These are phyloP conservation scores for Macrocybe gigantea DNA, from an alignment of 768 basidiomycete genomes.

Conservation along the genomic window DNA sequence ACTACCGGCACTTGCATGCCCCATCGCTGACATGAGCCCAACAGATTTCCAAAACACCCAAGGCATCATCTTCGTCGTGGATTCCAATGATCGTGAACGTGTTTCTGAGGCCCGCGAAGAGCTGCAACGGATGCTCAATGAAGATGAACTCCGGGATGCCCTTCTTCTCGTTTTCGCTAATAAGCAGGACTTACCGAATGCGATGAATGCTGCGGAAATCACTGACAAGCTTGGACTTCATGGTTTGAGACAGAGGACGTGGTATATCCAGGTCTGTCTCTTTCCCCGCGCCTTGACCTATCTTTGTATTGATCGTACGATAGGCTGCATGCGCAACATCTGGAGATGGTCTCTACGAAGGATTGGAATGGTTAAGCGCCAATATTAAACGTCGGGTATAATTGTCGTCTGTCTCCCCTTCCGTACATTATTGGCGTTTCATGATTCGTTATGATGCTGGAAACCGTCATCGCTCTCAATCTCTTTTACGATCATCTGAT, in stretches of 20 bases:
- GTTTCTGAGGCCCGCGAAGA: conserved; percentile 98
- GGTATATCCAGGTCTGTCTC: conserved; percentile 87
- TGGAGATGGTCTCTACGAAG: conserved; percentile 98
- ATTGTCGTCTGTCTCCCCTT: conserved; percentile 29
- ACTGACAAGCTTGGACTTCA: conserved; percentile 99
- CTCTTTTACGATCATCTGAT: conserved; percentile 30
- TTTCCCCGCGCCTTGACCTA: conserved; percentile 6
- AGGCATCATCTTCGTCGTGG: conserved; percentile 99
- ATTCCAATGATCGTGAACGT: conserved; percentile 99
- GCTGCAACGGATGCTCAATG: conserved; percentile 98
- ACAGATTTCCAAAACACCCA: conserved; percentile 99
- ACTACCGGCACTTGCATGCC: conserved; percentile 10
- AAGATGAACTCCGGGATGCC: conserved; percentile 98
- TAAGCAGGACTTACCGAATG: conserved; percentile 99
- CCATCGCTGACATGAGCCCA: conserved; percentile 12
- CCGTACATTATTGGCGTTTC: conserved; percentile 48
- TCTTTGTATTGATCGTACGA: conserved; percentile 10
- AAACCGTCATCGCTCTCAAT: conserved; percentile 42
- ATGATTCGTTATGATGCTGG: conserved; percentile 57
- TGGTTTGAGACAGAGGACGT: conserved; percentile 92
- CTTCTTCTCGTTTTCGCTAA: conserved; percentile 99
- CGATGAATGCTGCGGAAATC: conserved; percentile 99
- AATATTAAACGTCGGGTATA: conserved; percentile 85
- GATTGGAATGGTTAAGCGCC: conserved; percentile 92
- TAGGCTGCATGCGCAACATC: conserved; percentile 98